Conservation (phyloP, 2,329 filamentous ascomycete species). For the Fusarium citri region DNA sequence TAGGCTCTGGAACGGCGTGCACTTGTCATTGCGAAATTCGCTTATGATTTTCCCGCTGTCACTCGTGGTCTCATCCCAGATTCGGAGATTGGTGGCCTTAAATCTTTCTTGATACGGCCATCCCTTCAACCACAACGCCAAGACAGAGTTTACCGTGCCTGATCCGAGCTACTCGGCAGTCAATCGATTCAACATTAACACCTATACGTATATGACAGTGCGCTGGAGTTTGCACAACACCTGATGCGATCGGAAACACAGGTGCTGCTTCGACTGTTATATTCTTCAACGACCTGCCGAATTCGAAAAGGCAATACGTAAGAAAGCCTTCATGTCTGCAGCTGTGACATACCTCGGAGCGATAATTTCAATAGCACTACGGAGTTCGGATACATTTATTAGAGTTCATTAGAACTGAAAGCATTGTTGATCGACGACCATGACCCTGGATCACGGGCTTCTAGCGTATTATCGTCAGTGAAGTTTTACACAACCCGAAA, state of each 20-base stretch:
- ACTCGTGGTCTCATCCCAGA: slow-evolving; percentile 14
- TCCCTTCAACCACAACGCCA: slow-evolving; percentile 7
- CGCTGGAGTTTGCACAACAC: not conserved
- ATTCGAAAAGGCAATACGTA: slow-evolving; percentile 27
- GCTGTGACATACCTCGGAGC: slow-evolving; percentile 18
- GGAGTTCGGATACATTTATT: not conserved
- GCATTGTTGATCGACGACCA: slow-evolving; percentile 34
- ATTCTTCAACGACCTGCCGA: slow-evolving; percentile 15
- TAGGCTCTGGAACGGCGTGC: slow-evolving; percentile 23
- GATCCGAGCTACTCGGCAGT: slow-evolving; percentile 23
- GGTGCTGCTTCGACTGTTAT: slow-evolving; percentile 1
- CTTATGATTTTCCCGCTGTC: slow-evolving; percentile 26
- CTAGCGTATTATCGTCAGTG: slow-evolving; percentile 13
- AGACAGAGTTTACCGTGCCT: slow-evolving; percentile 14
- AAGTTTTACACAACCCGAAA: not conserved
- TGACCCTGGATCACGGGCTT: slow-evolving; percentile 25
- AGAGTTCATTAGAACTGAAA: slow-evolving; percentile 4
- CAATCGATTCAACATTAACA: not conserved
- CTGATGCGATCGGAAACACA: not conserved
- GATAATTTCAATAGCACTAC: not conserved
- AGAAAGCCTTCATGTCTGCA: not conserved
- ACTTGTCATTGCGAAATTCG: slow-evolving; percentile 32
- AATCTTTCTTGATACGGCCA: slow-evolving; percentile 22
- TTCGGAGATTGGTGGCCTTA: slow-evolving; percentile 14
- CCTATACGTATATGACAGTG: not conserved